Percentiles rank a stretch among this genome's conserved stretches.
phyloP scores from a whole-genome alignment of 2,329 filamentous ascomycete species.

The Ploettnerulaceae sp. region DNA sequence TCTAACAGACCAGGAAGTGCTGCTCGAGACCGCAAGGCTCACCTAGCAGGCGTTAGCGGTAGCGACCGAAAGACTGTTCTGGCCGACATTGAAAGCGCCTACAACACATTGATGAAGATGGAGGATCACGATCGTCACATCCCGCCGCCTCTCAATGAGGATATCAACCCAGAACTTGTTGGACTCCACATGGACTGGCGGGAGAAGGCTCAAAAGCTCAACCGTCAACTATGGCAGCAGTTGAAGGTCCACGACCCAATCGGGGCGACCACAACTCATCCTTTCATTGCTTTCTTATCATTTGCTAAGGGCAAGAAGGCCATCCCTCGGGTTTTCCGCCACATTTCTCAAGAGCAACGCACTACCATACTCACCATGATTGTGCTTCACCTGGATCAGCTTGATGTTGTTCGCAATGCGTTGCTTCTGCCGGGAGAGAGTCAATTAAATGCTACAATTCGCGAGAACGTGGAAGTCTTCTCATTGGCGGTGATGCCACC shows the following conservation, averaged over 20 bases:
- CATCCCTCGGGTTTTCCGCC: constrained; percentile 89
- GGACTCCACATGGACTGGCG: constrained; percentile 78
- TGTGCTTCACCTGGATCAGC: constrained; percentile 82
- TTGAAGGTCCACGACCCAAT: constrained; percentile 94
- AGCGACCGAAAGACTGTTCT: constrained; percentile 79
- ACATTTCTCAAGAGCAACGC: constrained; percentile 86
- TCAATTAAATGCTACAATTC: constrained; percentile 68
- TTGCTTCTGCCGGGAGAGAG: constrained; percentile 68
- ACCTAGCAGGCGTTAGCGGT: constrained; percentile 45
- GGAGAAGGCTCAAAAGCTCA: constrained; percentile 64
- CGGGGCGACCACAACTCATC: constrained; percentile 69
- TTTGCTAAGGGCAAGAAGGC: constrained; percentile 96
- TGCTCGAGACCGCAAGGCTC: constrained; percentile 40
- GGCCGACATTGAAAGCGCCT: constrained; percentile 83
- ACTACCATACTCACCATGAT: constrained; percentile 96
- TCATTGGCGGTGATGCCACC: constrained; percentile 82
- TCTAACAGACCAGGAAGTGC: constrained; percentile 47
- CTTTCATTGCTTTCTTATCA: constrained; percentile 93
- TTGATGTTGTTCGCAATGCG: constrained; percentile 83
- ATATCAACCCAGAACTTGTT: constrained; percentile 62
- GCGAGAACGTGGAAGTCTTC: constrained; percentile 92
- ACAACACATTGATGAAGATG: constrained; percentile 83
- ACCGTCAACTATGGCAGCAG: constrained; percentile 75
- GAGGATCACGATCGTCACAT: constrained; percentile 87
- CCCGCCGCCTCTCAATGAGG: constrained; percentile 61